These are phyloP conservation scores for Shiraia sp. DNA, from an alignment of 2,329 filamentous ascomycete species.

Conservation along the genomic window DNA sequence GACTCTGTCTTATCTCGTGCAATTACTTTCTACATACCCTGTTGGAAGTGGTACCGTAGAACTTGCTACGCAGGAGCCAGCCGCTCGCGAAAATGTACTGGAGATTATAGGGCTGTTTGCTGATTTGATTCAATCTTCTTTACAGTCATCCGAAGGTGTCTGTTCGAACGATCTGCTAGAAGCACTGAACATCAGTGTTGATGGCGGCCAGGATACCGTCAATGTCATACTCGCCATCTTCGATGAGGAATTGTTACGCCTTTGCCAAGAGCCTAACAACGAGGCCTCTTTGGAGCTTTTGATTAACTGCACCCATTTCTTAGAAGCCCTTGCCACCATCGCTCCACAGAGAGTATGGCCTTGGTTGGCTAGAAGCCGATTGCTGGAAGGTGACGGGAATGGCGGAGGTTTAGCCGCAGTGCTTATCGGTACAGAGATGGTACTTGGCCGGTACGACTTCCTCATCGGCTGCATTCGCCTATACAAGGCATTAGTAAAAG, in stretches of 20 bases:
- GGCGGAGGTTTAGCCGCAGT: conserved; percentile 77
- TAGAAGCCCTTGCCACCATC: conserved; percentile 71
- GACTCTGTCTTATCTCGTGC: conserved; percentile 76
- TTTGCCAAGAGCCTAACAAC: conserved; percentile 58
- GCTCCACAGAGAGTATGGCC: conserved; percentile 88
- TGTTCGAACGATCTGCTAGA: conserved; percentile 36
- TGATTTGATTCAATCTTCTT: conserved; percentile 61
- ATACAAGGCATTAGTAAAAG: conserved; percentile 75
- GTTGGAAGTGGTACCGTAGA: conserved; percentile 56
- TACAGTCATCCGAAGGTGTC: conserved; percentile 31
- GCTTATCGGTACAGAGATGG: conserved; percentile 80
- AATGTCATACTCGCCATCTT: conserved; percentile 83
- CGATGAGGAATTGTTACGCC: conserved; percentile 64
- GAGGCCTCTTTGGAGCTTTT: conserved; percentile 69
- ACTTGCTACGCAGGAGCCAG: conserved; percentile 49
- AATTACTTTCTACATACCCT: conserved; percentile 70
- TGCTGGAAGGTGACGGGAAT: conserved; percentile 76
- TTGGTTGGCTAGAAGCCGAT: conserved; percentile 77
- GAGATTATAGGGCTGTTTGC: conserved; percentile 77
- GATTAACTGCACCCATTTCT: conserved; percentile 78
- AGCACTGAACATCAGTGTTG: conserved; percentile 45
- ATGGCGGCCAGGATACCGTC: conserved; percentile 71
- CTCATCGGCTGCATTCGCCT: conserved; percentile 73
- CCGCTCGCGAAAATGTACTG: conserved; percentile 65
- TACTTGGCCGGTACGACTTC: conserved; percentile 75